Evolutionary conservation across 306 rosid species (phyloP).

Genomic region (Corylus heterophylla): DNA sequence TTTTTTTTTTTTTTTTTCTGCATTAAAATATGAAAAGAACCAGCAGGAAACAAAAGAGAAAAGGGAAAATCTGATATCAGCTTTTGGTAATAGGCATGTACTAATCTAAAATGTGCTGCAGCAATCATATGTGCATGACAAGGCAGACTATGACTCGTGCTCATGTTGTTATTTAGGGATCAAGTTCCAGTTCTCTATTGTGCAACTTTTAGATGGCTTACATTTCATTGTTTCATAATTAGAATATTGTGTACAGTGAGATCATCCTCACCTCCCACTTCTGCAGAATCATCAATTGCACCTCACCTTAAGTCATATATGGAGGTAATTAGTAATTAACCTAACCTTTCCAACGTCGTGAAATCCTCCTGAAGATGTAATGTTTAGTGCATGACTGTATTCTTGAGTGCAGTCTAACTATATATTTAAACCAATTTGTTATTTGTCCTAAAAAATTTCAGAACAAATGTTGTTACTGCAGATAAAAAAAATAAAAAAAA

Average conservation of each 20-base stretch:
- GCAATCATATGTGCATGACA: conserved; percentile 70
- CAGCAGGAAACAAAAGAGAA: too few relatives aligned
- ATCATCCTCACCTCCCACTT: conserved; percentile 72
- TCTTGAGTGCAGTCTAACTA: neutral
- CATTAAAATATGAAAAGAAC: too few relatives aligned
- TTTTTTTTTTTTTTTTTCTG: too few relatives aligned
- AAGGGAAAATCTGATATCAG: too few relatives aligned
- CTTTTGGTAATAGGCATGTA: too few relatives aligned
- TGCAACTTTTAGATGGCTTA: conserved; percentile 1
- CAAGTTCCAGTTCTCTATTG: conserved; percentile 2
- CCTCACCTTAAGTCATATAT: conserved; percentile 76
- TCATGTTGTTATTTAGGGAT: conserved; percentile 48
- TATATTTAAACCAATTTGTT: neutral
- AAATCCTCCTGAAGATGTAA: neutral
- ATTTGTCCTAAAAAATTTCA: neutral
- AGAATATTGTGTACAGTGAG: conserved; percentile 57
- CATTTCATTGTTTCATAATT: conserved; percentile 17
- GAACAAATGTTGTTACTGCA: neutral
- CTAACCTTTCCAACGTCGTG: conserved; percentile 7
- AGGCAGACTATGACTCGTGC: conserved; percentile 50
- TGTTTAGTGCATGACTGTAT: neutral
- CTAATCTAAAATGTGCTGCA: conserved; percentile 34
- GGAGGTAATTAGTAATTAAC: conserved; percentile 51
- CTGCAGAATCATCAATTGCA: conserved; percentile 62
- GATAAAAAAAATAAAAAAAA: neutral